Evolutionary conservation across 176 grass and related monocot species (phyloP).

Genomic region (Dactylis glomerata): DNA sequence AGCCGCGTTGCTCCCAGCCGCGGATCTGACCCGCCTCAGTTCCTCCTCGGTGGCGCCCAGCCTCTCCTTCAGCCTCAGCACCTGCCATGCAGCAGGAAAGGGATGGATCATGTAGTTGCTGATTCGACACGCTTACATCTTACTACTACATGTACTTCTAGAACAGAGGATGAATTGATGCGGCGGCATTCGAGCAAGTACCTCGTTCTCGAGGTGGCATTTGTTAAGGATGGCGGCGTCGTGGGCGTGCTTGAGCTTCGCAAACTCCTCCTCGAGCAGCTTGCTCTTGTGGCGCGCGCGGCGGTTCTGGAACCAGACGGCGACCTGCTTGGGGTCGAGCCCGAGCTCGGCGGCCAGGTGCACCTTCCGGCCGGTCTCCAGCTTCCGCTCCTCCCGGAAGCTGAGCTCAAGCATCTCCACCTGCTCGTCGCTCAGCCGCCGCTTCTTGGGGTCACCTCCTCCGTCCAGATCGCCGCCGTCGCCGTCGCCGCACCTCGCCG

Average conservation of each 20-base stretch:
- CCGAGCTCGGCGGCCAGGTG: constrained; percentile 74
- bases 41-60: constrained; percentile 54
- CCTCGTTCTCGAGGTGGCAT: constrained; percentile 97
- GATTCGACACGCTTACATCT: neutral
- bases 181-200: neutral
- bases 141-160: neutral
- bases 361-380: constrained; percentile 89
- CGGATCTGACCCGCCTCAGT: constrained; percentile 49
- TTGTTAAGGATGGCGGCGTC: constrained; percentile 73
- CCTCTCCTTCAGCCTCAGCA: constrained; percentile 74
- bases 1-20: neutral
- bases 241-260: constrained; percentile 79
- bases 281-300: constrained; percentile 94
- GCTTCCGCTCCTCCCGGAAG: constrained; percentile 83
- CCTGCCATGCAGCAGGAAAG: constrained; percentile 23
- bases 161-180: neutral
- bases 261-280: constrained; percentile 90
- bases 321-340: constrained; percentile 93
- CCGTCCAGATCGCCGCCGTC: constrained; percentile 23
- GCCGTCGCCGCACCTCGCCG: constrained; percentile 22
- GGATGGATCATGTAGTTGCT: constrained; percentile 12
- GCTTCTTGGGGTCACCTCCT: constrained; percentile 60
- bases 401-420: constrained; percentile 79
- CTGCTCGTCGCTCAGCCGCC: constrained; percentile 78
- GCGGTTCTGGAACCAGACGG: constrained; percentile 99